phyloP scores from a whole-genome alignment of 495 filamentous ascomycete species.

The Neurospora sublineolata region DNA sequence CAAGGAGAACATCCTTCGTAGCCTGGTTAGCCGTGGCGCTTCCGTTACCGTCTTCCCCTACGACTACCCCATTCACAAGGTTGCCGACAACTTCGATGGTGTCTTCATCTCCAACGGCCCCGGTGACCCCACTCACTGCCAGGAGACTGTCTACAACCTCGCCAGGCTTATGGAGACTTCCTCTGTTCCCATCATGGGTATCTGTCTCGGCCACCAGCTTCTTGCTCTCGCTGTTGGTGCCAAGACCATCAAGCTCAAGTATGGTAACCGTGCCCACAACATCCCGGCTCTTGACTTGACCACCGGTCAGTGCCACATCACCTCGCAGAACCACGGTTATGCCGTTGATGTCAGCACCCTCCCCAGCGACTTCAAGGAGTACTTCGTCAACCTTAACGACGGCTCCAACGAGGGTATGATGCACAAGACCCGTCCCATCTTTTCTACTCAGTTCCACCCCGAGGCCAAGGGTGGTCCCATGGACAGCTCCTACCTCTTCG shows the following conservation, averaged over 20 bases:
- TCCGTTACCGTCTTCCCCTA: conserved; percentile 89
- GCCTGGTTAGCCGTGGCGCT: conserved; percentile 75
- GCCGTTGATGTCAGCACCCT: conserved; percentile 83
- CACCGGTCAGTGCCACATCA: conserved; percentile 96
- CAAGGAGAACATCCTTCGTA: conserved; percentile 98
- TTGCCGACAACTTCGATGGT: conserved; percentile 92
- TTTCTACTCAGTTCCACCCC: conserved; percentile 96
- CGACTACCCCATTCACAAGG: conserved; percentile 95
- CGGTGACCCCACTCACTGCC: conserved; percentile 93
- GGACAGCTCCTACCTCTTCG: conserved; percentile 89
- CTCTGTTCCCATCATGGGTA: conserved; percentile 88
- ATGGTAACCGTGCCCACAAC: conserved; percentile 96
- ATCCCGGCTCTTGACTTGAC: conserved; percentile 90
- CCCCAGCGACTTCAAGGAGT: conserved; percentile 81
- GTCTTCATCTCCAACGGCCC: conserved; percentile 98
- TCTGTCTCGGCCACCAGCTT: conserved; percentile 90
- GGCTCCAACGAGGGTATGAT: conserved; percentile 93
- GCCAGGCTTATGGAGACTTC: conserved; percentile 78
- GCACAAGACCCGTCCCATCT: conserved; percentile 90
- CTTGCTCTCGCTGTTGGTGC: conserved; percentile 74
- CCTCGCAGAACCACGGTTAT: conserved; percentile 96
- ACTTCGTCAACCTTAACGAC: conserved; percentile 96
- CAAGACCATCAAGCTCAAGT: conserved; percentile 86
- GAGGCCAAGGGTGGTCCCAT: conserved; percentile 94
- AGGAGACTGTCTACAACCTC: conserved; percentile 84